These are phyloP conservation scores for Solanum clarkiae DNA, from an alignment of 257 asterid species.

Conservation along the genomic window DNA sequence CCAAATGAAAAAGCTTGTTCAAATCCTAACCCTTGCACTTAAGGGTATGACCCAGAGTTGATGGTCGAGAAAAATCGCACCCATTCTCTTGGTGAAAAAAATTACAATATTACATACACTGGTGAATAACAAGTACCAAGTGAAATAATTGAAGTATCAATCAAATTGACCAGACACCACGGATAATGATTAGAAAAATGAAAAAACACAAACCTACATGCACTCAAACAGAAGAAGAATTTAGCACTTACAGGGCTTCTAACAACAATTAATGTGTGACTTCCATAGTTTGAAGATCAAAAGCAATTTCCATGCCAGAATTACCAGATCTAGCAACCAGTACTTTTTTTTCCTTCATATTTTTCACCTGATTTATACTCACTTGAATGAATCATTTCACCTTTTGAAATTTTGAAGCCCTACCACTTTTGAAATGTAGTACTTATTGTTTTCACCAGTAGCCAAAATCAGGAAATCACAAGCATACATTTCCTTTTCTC, in stretches of 20 bases:
- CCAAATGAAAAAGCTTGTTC: no score
- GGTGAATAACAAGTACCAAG: background rate
- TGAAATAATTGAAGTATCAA: background rate
- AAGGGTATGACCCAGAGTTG: background rate
- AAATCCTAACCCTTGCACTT: background rate
- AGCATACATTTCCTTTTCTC: conserved; percentile 3
- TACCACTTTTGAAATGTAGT: conserved; percentile 8
- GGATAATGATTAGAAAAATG: background rate
- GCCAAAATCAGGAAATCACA: conserved; percentile 35
- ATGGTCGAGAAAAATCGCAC: background rate
- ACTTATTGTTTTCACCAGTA: conserved; percentile 34
- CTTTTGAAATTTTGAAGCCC: conserved; percentile 26
- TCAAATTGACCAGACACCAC: background rate
- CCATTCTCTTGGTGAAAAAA: background rate
- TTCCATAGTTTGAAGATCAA: conserved; percentile 38
- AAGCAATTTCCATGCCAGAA: conserved; percentile 69
- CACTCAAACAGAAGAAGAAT: background rate
- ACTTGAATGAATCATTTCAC: conserved; percentile 29
- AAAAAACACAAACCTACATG: background rate
- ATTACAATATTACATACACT: background rate
- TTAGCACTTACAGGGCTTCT: conserved; percentile 17
- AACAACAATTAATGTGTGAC: conserved; percentile 28
- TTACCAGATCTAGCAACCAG: conserved; percentile 55
- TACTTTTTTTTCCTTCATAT: conserved; percentile 8
- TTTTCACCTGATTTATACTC: conserved; percentile 16